Conservation (phyloP, 345 rosid genomes). For the Nephelium lappaceum region DNA sequence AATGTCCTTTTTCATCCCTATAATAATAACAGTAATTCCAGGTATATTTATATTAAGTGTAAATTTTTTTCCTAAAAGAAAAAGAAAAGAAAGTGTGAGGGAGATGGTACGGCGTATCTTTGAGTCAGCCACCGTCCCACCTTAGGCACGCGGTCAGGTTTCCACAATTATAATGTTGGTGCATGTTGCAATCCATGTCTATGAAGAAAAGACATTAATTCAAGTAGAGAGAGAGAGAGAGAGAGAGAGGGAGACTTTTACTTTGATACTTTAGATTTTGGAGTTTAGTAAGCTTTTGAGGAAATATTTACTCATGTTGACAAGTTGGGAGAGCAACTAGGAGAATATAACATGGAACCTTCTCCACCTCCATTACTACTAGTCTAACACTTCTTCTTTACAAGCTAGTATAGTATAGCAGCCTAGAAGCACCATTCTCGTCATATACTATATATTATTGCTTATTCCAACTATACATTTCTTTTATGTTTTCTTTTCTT, state of each 20-base stretch:
- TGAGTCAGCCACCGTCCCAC: slow-evolving; percentile 36
- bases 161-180: slow-evolving; percentile 35
- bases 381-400: background rate
- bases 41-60: background rate
- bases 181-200: slow-evolving; percentile 24
- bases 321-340: slow-evolving; percentile 22
- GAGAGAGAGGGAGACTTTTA: background rate
- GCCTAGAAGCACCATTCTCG: background rate
- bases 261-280: background rate
- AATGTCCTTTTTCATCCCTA: background rate
- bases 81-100: background rate
- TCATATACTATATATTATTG: background rate
- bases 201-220: background rate
- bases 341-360: slow-evolving; percentile 26
- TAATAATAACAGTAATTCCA: background rate
- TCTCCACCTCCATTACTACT: background rate
- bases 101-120: slow-evolving; percentile 21
- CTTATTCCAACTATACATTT: slow-evolving; percentile 15
- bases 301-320: background rate
- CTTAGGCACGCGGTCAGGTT: slow-evolving; percentile 35
- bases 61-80: background rate
- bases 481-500: background rate
- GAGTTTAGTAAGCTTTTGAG: background rate
- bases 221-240: background rate
- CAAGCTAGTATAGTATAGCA: background rate